A percentile compares a stretch with the other conserved stretches of the same genome.
phyloP scores from a whole-genome alignment of 768 basidiomycete species.

The Crassisporium funariophilum region DNA sequence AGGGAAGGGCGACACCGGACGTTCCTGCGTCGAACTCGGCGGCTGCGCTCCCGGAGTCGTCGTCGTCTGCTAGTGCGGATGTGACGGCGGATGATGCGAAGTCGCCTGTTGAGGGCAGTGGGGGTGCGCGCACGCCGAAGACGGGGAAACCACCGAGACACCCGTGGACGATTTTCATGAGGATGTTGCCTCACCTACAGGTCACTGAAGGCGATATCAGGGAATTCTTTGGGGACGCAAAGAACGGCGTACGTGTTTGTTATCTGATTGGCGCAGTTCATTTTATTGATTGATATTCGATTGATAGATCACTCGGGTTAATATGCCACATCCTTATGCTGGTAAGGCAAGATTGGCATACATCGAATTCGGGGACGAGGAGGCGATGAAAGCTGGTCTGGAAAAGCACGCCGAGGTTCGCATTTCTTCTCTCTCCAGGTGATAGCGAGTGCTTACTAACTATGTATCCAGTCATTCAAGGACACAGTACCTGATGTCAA shows the following conservation, averaged over 20 bases:
- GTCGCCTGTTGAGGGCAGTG: slow-evolving; percentile 56
- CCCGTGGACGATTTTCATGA: slow-evolving; percentile 88
- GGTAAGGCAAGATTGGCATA: slow-evolving; percentile 72
- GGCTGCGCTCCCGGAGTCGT: slow-evolving; percentile 23
- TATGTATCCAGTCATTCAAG: slow-evolving; percentile 60
- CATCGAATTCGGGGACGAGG: slow-evolving; percentile 90
- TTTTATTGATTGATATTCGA: slow-evolving; percentile 5
- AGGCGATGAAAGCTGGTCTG: slow-evolving; percentile 78
- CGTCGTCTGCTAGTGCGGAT: slow-evolving; percentile 26
- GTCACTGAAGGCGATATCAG: slow-evolving; percentile 66
- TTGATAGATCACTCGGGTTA: slow-evolving; percentile 66
- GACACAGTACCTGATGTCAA: slow-evolving; percentile 68
- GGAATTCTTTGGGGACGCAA: slow-evolving; percentile 77
- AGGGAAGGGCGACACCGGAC: slow-evolving; percentile 31
- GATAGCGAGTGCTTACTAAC: slow-evolving; percentile 6
- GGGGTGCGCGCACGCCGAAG: slow-evolving; percentile 74
- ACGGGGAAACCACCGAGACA: slow-evolving; percentile 62
- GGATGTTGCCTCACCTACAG: slow-evolving; percentile 47
- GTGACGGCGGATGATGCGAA: slow-evolving; percentile 43
- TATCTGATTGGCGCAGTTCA: slow-evolving; percentile 6
- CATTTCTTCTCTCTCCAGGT: slow-evolving; percentile 13
- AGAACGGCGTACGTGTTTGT: slow-evolving; percentile 57
- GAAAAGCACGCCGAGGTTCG: slow-evolving; percentile 74
- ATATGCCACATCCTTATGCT: slow-evolving; percentile 50
- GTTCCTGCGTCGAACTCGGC: slow-evolving; percentile 34